Base-by-base conservation (phyloP, 2,329 filamentous ascomycete genomes). In the Chaetothyriales sp. region DNA sequence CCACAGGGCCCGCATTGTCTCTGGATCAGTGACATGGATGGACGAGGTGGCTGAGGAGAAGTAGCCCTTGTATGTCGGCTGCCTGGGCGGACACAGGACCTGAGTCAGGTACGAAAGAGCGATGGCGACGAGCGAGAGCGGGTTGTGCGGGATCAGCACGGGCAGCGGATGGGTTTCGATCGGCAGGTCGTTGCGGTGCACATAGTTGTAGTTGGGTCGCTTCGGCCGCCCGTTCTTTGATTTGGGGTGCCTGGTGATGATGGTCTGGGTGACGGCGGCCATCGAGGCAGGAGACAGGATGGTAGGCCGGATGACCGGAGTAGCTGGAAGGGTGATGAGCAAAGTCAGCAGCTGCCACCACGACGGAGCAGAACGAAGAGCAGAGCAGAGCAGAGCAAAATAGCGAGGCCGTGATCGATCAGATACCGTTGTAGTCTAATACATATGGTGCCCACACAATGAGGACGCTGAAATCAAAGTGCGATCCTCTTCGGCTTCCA, bases 341-440 rank as follows among this genome's bases (percentile, higher is more conserved):
- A 39, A 39, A 15, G 32, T 39, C 32, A 39, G 32, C 32, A 10
- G 10, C 32, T 1, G 32, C 10, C 32, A 39, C 6, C 32, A 39
- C 10, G 15, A 39, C 10, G 15, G 10, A 39, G 32, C 32, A 39
- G 32, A 39, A 39, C 12, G 15, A 39, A 12, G 10, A 39, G 32
- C 32, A 15, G 12, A 4, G 10, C 10, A 15, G n/a, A n/a, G 12
- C 10, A 5, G 32, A n/a, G n/a, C n/a, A n/a, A n/a, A n/a, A n/a
- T n/a, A n/a, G 32, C 32, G 10, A 15, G 32, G 9, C 32, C 32
- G 32, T 39, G 7, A 15, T 39, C 49, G 43, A 54, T 92, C 86
- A 92, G 86, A 92, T 92, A 92, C 86, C 86, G 86, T 92, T 90
- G 85, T 92, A 92, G 86, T 92, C 85, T 84, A 68, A 83, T 81